These are phyloP conservation scores for Venturia aucupariae DNA, from an alignment of 2,329 filamentous ascomycete species.

Conservation along the genomic window DNA sequence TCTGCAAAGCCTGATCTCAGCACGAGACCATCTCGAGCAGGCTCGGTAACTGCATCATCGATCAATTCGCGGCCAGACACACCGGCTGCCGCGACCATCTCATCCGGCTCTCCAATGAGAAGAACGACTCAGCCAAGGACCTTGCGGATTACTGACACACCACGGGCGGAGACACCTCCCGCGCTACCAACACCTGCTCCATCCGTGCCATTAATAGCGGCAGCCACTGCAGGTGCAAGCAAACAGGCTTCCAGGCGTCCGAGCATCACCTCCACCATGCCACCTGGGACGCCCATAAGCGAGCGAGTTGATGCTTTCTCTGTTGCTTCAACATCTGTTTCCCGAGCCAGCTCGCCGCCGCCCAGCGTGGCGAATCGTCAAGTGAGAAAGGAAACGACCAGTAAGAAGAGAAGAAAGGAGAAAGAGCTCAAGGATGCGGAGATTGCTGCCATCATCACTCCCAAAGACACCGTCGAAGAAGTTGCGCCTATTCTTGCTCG, in stretches of 20 bases:
- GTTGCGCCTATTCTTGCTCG: slow-evolving; percentile 66
- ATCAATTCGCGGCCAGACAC: slow-evolving; percentile 44
- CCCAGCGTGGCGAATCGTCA: slow-evolving; percentile 56
- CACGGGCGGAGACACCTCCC: slow-evolving; percentile 51
- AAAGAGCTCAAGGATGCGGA: slow-evolving; percentile 51
- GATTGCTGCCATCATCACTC: slow-evolving; percentile 16
- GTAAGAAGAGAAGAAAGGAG: slow-evolving; percentile 67
- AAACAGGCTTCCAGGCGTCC: slow-evolving; percentile 42
- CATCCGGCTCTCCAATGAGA: slow-evolving; percentile 33
- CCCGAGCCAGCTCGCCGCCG: slow-evolving; percentile 62
- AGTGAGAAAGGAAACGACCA: slow-evolving; percentile 63
- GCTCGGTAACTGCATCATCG: slow-evolving; percentile 42
- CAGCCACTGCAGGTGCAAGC: slow-evolving; percentile 13
- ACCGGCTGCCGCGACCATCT: slow-evolving; percentile 36
- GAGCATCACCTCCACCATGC: slow-evolving; percentile 48
- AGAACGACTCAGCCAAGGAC: slow-evolving; percentile 50
- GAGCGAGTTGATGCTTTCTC: slow-evolving; percentile 72
- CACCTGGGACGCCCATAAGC: slow-evolving; percentile 64
- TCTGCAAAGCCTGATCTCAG: neutral
- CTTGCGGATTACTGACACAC: slow-evolving; percentile 58
- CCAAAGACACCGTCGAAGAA: slow-evolving; percentile 39
- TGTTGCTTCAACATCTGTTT: slow-evolving; percentile 61
- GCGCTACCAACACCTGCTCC: slow-evolving; percentile 27
- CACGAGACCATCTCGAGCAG: slow-evolving; percentile 19
- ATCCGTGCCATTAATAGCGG: slow-evolving; percentile 25